phyloP scores from a whole-genome alignment of 768 basidiomycete genomes.

The Neoboletus subvelutipes region DNA sequence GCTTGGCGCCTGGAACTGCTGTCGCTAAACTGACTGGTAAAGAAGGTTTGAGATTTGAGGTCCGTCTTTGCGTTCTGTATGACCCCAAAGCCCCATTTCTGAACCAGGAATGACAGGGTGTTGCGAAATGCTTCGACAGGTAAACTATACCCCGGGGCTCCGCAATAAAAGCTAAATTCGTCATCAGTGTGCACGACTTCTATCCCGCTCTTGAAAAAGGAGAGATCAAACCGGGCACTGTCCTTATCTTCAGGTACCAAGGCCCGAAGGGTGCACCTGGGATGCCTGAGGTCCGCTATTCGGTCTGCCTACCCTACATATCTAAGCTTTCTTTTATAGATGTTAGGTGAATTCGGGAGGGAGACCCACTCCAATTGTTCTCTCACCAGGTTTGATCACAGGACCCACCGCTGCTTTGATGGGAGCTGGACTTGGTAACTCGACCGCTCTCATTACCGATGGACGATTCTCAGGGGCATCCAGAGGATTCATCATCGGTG shows the following conservation, averaged over 20 bases:
- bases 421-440: constrained; percentile 77
- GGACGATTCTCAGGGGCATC: constrained; percentile 88
- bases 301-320: neutral
- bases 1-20: constrained; percentile 80
- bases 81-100: neutral
- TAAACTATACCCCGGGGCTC: constrained; percentile 20
- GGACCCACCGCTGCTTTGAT: constrained; percentile 84
- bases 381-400: constrained; percentile 13
- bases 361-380: neutral
- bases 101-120: constrained; percentile 44
- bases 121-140: constrained; percentile 78
- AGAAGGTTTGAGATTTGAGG: constrained; percentile 83
- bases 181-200: constrained; percentile 59
- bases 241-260: constrained; percentile 83
- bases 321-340: constrained; percentile 29
- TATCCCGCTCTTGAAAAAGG: constrained; percentile 72
- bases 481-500: constrained; percentile 60
- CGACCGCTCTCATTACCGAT: constrained; percentile 83
- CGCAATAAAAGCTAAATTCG: constrained; percentile 1
- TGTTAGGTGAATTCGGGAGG: constrained; percentile 39
- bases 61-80: constrained; percentile 27
- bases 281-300: constrained; percentile 69
- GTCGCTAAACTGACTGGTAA: constrained; percentile 95
- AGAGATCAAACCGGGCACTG: constrained; percentile 72
- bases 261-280: constrained; percentile 91